Conservation (phyloP, 805 yeast genomes). For the Hanseniaspora lachancei region DNA sequence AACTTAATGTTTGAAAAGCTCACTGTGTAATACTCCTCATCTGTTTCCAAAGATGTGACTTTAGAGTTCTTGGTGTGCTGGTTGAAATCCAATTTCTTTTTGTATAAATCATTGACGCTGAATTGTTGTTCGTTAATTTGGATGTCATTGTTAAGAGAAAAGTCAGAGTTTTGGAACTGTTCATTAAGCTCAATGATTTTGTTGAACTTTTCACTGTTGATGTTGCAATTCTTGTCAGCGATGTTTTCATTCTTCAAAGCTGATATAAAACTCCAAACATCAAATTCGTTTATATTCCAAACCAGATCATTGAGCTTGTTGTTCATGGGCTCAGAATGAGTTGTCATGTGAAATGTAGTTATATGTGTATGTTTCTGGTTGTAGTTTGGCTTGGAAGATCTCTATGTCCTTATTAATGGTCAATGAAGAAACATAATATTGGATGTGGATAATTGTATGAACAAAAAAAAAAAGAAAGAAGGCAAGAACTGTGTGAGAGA, state of each 20-base stretch:
- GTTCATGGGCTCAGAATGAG: too few species aligned
- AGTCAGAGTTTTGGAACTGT: not conserved
- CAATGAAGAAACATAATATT: too few species aligned
- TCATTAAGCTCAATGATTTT: not conserved
- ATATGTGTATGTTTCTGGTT: too few species aligned
- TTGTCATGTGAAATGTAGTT: not conserved
- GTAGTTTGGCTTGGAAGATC: too few species aligned
- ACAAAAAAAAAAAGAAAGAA: too few species aligned
- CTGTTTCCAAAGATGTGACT: not conserved
- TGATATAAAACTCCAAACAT: conserved; percentile 5
- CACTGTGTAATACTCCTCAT: not conserved
- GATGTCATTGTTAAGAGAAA: not conserved
- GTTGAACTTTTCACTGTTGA: conserved; percentile 8
- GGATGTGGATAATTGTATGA: too few species aligned
- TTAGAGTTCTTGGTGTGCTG: not conserved
- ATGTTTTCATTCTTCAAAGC: conserved; percentile 1
- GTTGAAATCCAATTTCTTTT: not conserved
- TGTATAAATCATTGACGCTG: not conserved
- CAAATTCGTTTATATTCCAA: conserved; percentile 2
- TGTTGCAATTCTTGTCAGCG: not conserved
- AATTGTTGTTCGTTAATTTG: not conserved
- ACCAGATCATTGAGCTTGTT: conserved; percentile 1
- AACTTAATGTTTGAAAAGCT: conserved; percentile 3
- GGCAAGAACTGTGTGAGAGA: too few species aligned
- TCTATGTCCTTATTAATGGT: too few species aligned